These are phyloP conservation scores for Acacia confusa DNA, from an alignment of 306 rosid species.

Conservation along the genomic window DNA sequence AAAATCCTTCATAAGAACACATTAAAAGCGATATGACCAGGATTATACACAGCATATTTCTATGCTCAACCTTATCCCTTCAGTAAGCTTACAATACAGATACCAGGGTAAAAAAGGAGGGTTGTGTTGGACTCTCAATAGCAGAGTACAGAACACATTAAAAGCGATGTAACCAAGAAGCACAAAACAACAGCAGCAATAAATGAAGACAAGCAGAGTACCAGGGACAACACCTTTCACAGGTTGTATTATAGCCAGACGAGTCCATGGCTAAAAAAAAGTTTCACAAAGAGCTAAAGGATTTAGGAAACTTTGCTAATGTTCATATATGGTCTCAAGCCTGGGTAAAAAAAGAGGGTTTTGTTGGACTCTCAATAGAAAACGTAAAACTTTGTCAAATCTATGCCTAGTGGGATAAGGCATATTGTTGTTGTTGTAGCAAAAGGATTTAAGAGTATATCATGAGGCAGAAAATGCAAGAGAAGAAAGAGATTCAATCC, in stretches of 20 bases:
- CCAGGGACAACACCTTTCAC: neutral
- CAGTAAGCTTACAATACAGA: neutral
- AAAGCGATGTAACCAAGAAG: too few relatives aligned
- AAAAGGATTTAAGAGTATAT: neutral
- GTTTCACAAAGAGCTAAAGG: neutral
- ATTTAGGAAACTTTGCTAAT: neutral
- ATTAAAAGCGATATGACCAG: neutral
- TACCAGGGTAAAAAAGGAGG: too few relatives aligned
- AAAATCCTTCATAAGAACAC: conserved; percentile 35
- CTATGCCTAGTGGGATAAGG: too few relatives aligned
- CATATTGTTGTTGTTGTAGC: neutral
- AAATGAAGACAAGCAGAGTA: neutral
- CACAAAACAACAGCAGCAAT: neutral
- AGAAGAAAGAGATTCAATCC: neutral
- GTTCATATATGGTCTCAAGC: too few relatives aligned
- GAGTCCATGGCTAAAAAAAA: conserved; percentile 6
- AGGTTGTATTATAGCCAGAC: neutral
- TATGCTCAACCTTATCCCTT: neutral
- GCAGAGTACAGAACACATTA: too few relatives aligned
- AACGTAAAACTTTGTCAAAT: too few relatives aligned
- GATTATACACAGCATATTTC: neutral
- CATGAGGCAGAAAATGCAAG: neutral
- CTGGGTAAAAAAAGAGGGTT: too few relatives aligned
- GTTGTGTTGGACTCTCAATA: too few relatives aligned
- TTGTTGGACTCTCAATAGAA: too few relatives aligned